phyloP scores from a whole-genome alignment of 345 rosid species.

The Brassica juncea region DNA sequence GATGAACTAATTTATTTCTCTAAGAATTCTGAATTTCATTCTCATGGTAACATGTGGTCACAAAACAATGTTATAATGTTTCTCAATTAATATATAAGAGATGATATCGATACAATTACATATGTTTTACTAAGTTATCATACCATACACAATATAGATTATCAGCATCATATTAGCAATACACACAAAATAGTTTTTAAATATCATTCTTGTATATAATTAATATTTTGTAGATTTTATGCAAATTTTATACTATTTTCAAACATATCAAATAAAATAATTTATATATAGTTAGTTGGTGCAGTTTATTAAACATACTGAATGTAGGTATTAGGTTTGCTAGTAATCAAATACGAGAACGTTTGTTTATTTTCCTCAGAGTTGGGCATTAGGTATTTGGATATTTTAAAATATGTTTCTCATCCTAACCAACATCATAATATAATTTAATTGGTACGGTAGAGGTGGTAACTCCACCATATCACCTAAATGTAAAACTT shows the following conservation, averaged over 20 bases:
- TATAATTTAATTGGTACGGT: slow-evolving; percentile 13
- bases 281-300: not conserved
- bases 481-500: slow-evolving; percentile 7
- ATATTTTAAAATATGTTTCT: not conserved
- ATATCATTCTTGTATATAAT: not conserved
- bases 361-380: slow-evolving; percentile 9
- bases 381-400: not conserved
- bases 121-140: not conserved
- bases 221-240: not conserved
- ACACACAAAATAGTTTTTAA: not conserved
- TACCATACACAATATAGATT: not conserved
- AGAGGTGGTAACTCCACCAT: slow-evolving; percentile 28
- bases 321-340: not conserved
- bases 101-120: not conserved
- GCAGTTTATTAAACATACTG: not conserved
- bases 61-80: too few relatives aligned
- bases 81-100: too few relatives aligned
- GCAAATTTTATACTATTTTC: not conserved
- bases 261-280: not conserved
- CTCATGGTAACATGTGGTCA: too few relatives aligned
- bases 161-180: not conserved
- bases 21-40: too few relatives aligned
- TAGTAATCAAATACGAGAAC: not conserved
- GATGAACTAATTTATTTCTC: too few relatives aligned
- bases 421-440: slow-evolving; percentile 1